Conservation (phyloP, 805 yeast species). For the Saturnispora gosingensis region DNA sequence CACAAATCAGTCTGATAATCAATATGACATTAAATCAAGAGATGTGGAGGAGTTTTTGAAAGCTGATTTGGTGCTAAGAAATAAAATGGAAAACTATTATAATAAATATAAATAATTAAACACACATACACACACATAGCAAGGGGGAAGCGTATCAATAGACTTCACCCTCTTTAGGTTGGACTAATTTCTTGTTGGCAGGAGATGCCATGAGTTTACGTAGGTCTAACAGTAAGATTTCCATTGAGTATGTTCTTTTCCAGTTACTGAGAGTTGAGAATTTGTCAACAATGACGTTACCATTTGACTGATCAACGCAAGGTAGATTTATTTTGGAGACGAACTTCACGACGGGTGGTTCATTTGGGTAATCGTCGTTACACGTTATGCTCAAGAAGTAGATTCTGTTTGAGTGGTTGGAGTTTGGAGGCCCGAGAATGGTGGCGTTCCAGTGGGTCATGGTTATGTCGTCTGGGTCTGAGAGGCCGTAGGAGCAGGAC, state of each 20-base stretch:
- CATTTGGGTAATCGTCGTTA: constrained; percentile 77
- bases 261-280: constrained; percentile 70
- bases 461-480: constrained; percentile 81
- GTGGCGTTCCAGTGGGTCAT: constrained; percentile 98
- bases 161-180: constrained; percentile 84
- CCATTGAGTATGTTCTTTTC: constrained; percentile 91
- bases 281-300: constrained; percentile 39
- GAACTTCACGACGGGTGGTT: constrained; percentile 78
- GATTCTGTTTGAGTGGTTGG: constrained; percentile 84
- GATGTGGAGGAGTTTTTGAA: constrained; percentile 22
- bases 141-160: not conserved
- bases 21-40: constrained; percentile 14
- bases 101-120: constrained; percentile 9
- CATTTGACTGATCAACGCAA: constrained; percentile 66
- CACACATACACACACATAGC: not conserved
- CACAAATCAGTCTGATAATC: constrained; percentile 30
- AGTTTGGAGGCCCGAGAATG: constrained; percentile 84
- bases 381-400: constrained; percentile 76
- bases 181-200: constrained; percentile 72
- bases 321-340: constrained; percentile 83
- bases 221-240: constrained; percentile 78
- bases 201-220: constrained; percentile 86
- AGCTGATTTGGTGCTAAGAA: constrained; percentile 25
- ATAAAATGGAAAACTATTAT: constrained; percentile 23
- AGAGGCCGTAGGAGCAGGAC: constrained; percentile 89